Conservation (phyloP, 495 filamentous ascomycete species). For the Annulohypoxylon maeteangense region DNA sequence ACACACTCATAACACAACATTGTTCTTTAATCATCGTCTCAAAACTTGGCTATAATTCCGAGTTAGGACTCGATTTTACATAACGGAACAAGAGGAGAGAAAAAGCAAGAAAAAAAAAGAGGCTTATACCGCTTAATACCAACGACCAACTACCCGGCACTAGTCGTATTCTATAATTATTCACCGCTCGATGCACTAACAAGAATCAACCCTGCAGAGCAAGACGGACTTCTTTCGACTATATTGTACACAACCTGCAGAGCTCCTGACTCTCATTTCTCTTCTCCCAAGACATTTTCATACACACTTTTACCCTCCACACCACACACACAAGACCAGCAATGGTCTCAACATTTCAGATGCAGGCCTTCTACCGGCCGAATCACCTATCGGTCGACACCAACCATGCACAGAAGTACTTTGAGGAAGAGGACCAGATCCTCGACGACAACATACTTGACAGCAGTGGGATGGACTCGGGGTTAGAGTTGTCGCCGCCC, state of each 20-base stretch:
- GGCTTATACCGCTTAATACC: slow-evolving; percentile 17
- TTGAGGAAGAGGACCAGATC: slow-evolving; percentile 85
- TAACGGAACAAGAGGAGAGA: slow-evolving; percentile 24
- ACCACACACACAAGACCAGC: slow-evolving; percentile 40
- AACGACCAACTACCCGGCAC: slow-evolving; percentile 16
- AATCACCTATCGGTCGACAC: slow-evolving; percentile 71
- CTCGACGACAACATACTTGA: slow-evolving; percentile 89
- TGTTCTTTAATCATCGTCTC: slow-evolving; percentile 43
- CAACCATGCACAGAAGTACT: slow-evolving; percentile 65
- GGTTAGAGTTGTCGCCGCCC: slow-evolving; percentile 74
- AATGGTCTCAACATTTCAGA: slow-evolving; percentile 64
- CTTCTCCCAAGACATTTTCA: slow-evolving; percentile 11
- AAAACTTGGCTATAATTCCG: slow-evolving; percentile 24
- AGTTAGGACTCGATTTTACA: slow-evolving; percentile 34
- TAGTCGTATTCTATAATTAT: slow-evolving; percentile 25
- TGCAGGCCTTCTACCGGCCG: slow-evolving; percentile 71
- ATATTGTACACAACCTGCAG: slow-evolving; percentile 33
- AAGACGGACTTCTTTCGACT: slow-evolving; percentile 43
- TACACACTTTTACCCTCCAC: background rate
- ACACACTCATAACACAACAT: slow-evolving; percentile 14
- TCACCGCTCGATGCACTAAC: slow-evolving; percentile 53
- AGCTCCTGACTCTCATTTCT: slow-evolving; percentile 35
- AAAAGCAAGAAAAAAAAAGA: slow-evolving; percentile 33
- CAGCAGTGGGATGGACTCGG: slow-evolving; percentile 68
- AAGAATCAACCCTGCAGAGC: slow-evolving; percentile 44